Conservation (phyloP, 768 basidiomycete genomes). For the Rhizopogon roseolus region DNA sequence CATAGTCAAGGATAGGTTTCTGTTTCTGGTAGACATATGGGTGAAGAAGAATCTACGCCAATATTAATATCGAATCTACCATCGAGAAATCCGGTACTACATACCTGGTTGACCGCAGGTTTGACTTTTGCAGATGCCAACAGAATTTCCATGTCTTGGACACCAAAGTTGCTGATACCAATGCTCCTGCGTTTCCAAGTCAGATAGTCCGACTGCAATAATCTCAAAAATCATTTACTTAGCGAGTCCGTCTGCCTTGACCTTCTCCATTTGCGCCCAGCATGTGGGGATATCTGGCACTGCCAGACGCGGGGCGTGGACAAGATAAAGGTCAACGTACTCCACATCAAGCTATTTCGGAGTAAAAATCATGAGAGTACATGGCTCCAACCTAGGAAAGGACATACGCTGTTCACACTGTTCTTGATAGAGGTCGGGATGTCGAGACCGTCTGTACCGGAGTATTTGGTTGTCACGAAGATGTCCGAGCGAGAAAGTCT, state of each 20-base stretch:
- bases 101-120: constrained; percentile 68
- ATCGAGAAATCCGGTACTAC: constrained; percentile 17
- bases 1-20: constrained; percentile 38
- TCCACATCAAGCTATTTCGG: too few species aligned
- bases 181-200: constrained; percentile 23
- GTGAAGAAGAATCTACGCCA: constrained; percentile 36
- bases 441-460: too few species aligned
- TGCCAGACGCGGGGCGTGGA: too few species aligned
- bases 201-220: constrained; percentile 6
- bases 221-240: too few species aligned
- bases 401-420: too few species aligned
- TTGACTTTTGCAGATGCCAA: constrained; percentile 43
- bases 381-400: too few species aligned
- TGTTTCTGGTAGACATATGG: constrained; percentile 64
- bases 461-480: too few species aligned
- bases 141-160: constrained; percentile 30
- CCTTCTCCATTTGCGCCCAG: constrained; percentile 9
- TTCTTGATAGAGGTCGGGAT: too few species aligned
- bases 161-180: constrained; percentile 40
- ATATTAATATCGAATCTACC: neutral
- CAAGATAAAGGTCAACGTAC: too few species aligned
- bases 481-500: too few species aligned
- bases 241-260: constrained; percentile 1
- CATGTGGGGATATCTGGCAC: too few species aligned
- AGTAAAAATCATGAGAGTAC: too few species aligned